Base-by-base conservation (phyloP, 1,284 basidiomycete genomes). In the Sparassis latifolia region DNA sequence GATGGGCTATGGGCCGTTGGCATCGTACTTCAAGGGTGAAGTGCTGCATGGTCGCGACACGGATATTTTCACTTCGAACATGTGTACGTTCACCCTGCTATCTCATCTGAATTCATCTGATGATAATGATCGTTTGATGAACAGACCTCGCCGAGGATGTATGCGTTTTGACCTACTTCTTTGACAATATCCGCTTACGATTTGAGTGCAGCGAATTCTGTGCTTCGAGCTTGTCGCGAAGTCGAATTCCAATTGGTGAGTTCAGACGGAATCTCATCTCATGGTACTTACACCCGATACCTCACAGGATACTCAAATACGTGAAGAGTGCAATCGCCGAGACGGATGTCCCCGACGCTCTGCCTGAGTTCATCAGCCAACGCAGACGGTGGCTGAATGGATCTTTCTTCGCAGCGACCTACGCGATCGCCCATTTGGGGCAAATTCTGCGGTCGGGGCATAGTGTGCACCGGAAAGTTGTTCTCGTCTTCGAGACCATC, bases 141-240 rank as follows among this genome's bases (percentile, higher is more conserved):
- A 27, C 50, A 90, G 87, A 91, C 63, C 78, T 93, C 39, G 90
- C 91, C 33, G 89, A 92, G 68, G 89, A 92, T 71, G 88, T 90
- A 80, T 63, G 31, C 29, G 10, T 46, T 30, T n/a, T 7, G 35
- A 20, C 20, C 20, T 20, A 20, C 20, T 20, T 20, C 20, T 42
- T 1, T 53, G 10, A 48, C 40, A 10, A 32, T 20, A 20, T 20
- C 20, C 20, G 20, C 20, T 20, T 20, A 20, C 20, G 20, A 20
- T 20, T 20, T 37, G 3, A 35, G 52, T 55, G 7, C 70, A 96
- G 81, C 90, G 97, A 52, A 98, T 99, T 49, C 74, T 97, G 28
- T 99, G 96, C 64, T 99, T 97, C 63, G 96, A 99, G 67, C 81
- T 99, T 27, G 85, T 98, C 42, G 93, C 96, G 0, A 98, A 97